phyloP scores from a whole-genome alignment of 75 land plant genomes.

The Selaginella moellendorffii region DNA sequence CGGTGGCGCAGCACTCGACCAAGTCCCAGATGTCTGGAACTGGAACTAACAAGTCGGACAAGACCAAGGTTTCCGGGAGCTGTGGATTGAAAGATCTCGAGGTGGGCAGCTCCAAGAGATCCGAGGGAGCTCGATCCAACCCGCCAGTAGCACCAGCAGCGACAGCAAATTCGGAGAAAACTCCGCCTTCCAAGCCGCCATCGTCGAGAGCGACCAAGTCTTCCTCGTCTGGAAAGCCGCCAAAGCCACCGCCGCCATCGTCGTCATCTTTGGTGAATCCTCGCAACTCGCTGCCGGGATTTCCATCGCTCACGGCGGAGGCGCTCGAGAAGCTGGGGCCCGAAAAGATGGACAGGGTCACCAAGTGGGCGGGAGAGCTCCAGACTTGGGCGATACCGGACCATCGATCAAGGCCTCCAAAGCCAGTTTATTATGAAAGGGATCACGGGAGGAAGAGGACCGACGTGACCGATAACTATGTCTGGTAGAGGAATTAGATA shows the following conservation, averaged over 20 bases:
- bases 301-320: slow-evolving; percentile 1
- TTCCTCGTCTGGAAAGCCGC: not conserved
- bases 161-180: not conserved
- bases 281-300: not conserved
- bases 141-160: too few relatives aligned
- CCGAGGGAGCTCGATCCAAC: too few relatives aligned
- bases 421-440: not conserved
- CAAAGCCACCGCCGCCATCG: not conserved
- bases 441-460: not conserved
- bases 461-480: not conserved
- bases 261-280: too few relatives aligned
- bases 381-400: slow-evolving; percentile 6
- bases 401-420: not conserved
- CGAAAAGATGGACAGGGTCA: slow-evolving; percentile 8
- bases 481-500: too few relatives aligned
- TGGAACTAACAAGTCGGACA: not conserved
- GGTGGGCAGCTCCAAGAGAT: too few relatives aligned
- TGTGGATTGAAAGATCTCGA: too few relatives aligned
- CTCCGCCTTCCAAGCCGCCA: not conserved
- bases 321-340: slow-evolving; percentile 1
- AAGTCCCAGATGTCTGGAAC: not conserved
- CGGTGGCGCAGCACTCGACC: not conserved
- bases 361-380: slow-evolving; percentile 4
- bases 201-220: not conserved
- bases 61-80: too few relatives aligned